Evolutionary conservation across 1,139 yeast species (phyloP).

Genomic region (Spencermartinsiella ligniputridi): DNA sequence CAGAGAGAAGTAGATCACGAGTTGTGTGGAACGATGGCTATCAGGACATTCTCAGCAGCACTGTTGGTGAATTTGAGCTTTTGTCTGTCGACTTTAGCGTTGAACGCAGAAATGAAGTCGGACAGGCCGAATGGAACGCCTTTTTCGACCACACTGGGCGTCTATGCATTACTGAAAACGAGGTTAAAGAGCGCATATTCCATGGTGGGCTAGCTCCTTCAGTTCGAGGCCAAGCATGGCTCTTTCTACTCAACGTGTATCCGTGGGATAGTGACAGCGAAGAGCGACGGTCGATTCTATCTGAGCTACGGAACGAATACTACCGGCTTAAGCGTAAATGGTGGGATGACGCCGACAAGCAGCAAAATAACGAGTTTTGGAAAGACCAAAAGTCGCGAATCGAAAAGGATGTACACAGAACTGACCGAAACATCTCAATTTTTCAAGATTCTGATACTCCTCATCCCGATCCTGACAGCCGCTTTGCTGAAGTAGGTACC

Average conservation of each 20-base stretch:
- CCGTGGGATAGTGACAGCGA: constrained; percentile 81
- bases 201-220: constrained; percentile 76
- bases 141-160: constrained; percentile 80
- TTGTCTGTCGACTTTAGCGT: constrained; percentile 55
- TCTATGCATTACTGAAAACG: constrained; percentile 63
- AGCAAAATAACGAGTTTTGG: constrained; percentile 68
- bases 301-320: constrained; percentile 61
- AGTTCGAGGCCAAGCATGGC: constrained; percentile 77
- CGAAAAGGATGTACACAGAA: constrained; percentile 89
- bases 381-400: constrained; percentile 83
- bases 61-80: constrained; percentile 67
- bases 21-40: constrained; percentile 39
- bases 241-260: constrained; percentile 72
- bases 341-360: constrained; percentile 58
- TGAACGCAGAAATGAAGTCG: constrained; percentile 62
- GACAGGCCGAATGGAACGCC: constrained; percentile 74
- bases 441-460: constrained; percentile 53
- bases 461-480: constrained; percentile 48
- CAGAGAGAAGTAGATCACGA: constrained; percentile 62
- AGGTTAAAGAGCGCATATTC: constrained; percentile 75
- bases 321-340: constrained; percentile 61
- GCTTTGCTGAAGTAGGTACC: constrained; percentile 50
- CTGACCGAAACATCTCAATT: constrained; percentile 72
- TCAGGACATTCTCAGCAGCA: constrained; percentile 50
- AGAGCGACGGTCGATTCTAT: constrained; percentile 58